A percentile compares a stretch with the other conserved stretches of the same genome.
phyloP scores from a whole-genome alignment of 208 protist species.

The Angomonas ambiguus region DNA sequence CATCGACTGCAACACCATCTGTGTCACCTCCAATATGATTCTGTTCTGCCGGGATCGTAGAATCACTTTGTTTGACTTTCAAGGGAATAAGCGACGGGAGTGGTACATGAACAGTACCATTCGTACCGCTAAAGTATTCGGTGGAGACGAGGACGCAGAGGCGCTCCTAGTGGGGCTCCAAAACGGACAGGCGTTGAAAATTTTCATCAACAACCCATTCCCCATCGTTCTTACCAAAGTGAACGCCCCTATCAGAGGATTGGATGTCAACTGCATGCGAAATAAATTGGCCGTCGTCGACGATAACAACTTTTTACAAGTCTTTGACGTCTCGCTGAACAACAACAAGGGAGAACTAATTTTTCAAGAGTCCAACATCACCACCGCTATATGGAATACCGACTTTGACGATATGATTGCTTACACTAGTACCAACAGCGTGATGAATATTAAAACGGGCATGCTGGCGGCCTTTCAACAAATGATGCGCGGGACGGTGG shows the following conservation, averaged over 20 bases:
- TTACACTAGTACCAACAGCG: constrained; percentile 78
- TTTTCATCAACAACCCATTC: constrained; percentile 97
- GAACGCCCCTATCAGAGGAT: constrained; percentile 60
- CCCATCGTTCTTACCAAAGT: constrained; percentile 90
- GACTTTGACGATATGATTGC: constrained; percentile 95
- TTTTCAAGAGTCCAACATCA: constrained; percentile 87
- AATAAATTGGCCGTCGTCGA: constrained; percentile 93
- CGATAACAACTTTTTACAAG: constrained; percentile 77
- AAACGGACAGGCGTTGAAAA: constrained; percentile 87
- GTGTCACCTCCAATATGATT: constrained; percentile 87
- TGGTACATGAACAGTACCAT: constrained; percentile 93
- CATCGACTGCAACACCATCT: constrained; percentile 91
- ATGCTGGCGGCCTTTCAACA: constrained; percentile 92
- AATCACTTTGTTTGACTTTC: constrained; percentile 90
- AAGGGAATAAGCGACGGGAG: constrained; percentile 89
- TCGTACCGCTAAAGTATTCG: constrained; percentile 93
- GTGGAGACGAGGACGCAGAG: constrained; percentile 87
- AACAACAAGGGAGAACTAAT: constrained; percentile 80
- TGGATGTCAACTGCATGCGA: constrained; percentile 88
- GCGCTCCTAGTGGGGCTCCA: constrained; percentile 92
- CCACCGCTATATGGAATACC: constrained; percentile 92
- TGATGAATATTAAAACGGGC: constrained; percentile 92
- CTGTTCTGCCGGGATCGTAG: constrained; percentile 85
- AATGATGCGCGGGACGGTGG: constrained; percentile 90
- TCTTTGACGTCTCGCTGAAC: constrained; percentile 70